A percentile compares a stretch with the other conserved stretches of the same genome.
phyloP scores from a whole-genome alignment of 306 rosid genomes.

The Castanea sativa region DNA sequence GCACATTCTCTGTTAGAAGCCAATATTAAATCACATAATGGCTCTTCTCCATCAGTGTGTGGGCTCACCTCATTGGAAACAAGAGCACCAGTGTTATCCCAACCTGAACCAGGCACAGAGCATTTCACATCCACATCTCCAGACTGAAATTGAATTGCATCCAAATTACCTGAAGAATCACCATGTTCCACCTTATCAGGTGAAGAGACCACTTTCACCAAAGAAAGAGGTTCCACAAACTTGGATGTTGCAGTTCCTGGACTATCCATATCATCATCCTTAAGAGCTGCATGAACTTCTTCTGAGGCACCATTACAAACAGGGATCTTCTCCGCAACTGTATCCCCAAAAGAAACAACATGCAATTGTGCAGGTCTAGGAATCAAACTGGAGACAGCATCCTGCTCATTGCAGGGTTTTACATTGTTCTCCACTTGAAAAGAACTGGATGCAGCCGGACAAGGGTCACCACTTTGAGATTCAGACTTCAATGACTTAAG shows the following conservation, averaged over 20 bases:
- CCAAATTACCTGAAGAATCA: conserved; percentile 31
- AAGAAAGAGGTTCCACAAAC: conserved; percentile 63
- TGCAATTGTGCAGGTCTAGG: conserved; percentile 48
- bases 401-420: conserved; percentile 39
- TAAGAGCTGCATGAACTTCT: conserved; percentile 31
- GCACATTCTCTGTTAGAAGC: conserved; percentile 66
- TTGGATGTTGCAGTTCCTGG: conserved; percentile 90
- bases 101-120: conserved; percentile 31
- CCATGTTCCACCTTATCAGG: conserved; percentile 21
- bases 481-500: conserved; percentile 57
- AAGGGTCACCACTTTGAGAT: conserved; percentile 30
- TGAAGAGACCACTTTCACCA: conserved; percentile 40
- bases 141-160: conserved; percentile 33
- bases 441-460: conserved; percentile 54
- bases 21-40: conserved; percentile 38
- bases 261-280: conserved; percentile 80
- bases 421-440: conserved; percentile 30
- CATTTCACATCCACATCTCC: conserved; percentile 20
- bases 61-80: conserved; percentile 19
- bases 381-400: conserved; percentile 32
- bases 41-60: conserved; percentile 23
- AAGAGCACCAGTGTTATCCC: conserved; percentile 31
- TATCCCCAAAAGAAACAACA: conserved; percentile 43
- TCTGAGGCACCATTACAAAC: conserved; percentile 34
- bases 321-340: conserved; percentile 42